Evolutionary conservation across 2,329 filamentous ascomycete species (phyloP).

Genomic region (Sporothrix curviconia): DNA sequence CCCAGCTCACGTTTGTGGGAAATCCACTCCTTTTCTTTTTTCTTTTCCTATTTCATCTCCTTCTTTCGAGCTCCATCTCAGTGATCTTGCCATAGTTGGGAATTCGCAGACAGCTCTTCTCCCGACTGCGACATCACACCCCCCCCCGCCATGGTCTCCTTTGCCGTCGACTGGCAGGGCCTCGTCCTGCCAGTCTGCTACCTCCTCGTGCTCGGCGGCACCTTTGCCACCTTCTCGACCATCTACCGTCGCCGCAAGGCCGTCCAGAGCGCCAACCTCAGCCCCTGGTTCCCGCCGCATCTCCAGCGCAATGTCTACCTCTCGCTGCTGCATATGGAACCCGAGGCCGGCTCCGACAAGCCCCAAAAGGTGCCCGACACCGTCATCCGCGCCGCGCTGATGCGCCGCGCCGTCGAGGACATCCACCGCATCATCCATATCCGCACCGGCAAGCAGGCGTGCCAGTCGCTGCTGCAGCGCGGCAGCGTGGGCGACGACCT

Average conservation of each 20-base stretch:
- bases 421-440: slow-evolving; percentile 88
- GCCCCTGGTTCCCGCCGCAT: slow-evolving; percentile 90
- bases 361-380: slow-evolving; percentile 68
- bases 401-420: slow-evolving; percentile 86
- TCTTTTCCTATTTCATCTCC: background rate
- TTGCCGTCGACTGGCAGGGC: slow-evolving; percentile 69
- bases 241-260: slow-evolving; percentile 92
- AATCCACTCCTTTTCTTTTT: background rate
- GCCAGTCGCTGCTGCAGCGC: slow-evolving; percentile 74
- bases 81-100: no score
- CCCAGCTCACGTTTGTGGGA: no score
- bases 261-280: slow-evolving; percentile 73
- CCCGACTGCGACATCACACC: no score
- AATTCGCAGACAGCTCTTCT: no score
- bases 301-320: slow-evolving; percentile 92
- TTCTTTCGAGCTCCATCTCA: background rate
- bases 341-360: slow-evolving; percentile 47
- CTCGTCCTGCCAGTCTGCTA: slow-evolving; percentile 85
- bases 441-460: slow-evolving; percentile 79
- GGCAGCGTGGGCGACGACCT: slow-evolving; percentile 94
- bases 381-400: slow-evolving; percentile 77
- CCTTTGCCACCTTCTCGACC: slow-evolving; percentile 83
- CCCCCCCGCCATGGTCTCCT: slow-evolving; percentile 32
- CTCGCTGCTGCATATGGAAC: slow-evolving; percentile 74
- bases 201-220: slow-evolving; percentile 77